Evolutionary conservation across 1,139 yeast species (phyloP), one percentile per base, ranked within the genome.

Genomic region (Zhuliangozyma blackwelliae): DNA sequence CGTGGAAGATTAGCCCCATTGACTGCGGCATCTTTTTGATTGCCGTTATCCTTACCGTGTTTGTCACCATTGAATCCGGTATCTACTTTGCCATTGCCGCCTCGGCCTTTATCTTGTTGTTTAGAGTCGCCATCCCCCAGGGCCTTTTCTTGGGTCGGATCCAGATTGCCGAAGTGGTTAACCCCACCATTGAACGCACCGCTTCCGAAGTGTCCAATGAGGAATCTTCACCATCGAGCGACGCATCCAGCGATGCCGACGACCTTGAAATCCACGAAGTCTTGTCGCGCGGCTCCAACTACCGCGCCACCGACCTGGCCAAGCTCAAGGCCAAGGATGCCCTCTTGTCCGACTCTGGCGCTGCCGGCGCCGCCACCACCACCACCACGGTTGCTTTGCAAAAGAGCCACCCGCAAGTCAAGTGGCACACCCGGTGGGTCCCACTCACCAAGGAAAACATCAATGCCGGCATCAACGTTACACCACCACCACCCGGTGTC

Each of bases 401-500:
- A n/a, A 10, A 41, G 45, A 29, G 53, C 49, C 28, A 54, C 59
- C 69, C 71, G 6, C 48, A 55, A 25, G 45, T 70, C 22, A 64
- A 55, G 40, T 81, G 79, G 52, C 83, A 79, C 44, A 76, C 83
- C 13, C 75, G 72, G 53, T 89, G 96, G 96, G 88, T 89, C 29
- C 95, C 97, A 25, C 63, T 83, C 38, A 65, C 75, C 32, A 73
- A 77, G 40, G 63, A 65, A 26, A 69, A 71, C 47, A 55, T 86
- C 43, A 86, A 89, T 55, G 63, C 73, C 3, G 75, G 72, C 22
- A 62, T 88, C 23, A 55, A 63, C 2, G 77, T 90, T 7, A 59
- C 59, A 26, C 84, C 89, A 3, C 96, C 97, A 13, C 96, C 97
- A 27, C 89, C 92, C 2, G 96, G 97, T 20, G 90, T 89, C 11